A percentile compares a stretch with the other conserved stretches of the same genome.
phyloP scores from a whole-genome alignment of 1,139 yeast species.

The Candida tetrigidarum region DNA sequence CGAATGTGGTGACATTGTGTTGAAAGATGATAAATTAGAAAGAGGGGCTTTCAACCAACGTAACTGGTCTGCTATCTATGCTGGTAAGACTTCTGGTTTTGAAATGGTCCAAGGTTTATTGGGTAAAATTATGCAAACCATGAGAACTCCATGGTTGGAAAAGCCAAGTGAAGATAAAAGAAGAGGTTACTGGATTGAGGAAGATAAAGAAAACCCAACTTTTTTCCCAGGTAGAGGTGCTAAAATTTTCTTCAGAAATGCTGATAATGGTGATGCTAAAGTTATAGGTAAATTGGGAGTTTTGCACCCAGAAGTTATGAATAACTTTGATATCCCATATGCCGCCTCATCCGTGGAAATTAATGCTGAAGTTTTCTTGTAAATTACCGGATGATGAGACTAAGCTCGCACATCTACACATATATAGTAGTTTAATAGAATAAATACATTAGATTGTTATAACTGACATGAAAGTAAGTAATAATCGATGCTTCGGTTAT shows the following conservation, averaged over 20 bases:
- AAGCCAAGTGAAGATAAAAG: slow-evolving; percentile 51
- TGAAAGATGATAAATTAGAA: slow-evolving; percentile 79
- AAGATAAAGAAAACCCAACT: slow-evolving; percentile 67
- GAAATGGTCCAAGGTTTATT: slow-evolving; percentile 93
- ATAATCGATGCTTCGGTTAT: no score
- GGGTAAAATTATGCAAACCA: slow-evolving; percentile 95
- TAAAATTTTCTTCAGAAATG: slow-evolving; percentile 70
- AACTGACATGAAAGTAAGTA: no score
- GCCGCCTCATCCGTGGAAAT: slow-evolving; percentile 93
- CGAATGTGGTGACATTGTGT: slow-evolving; percentile 93
- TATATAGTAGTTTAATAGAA: slow-evolving; percentile 2
- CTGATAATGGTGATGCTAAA: slow-evolving; percentile 56
- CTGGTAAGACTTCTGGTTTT: slow-evolving; percentile 95
- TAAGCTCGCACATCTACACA: neutral
- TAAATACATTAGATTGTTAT: neutral
- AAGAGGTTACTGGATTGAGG: slow-evolving; percentile 88
- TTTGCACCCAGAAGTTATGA: slow-evolving; percentile 92
- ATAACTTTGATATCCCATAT: slow-evolving; percentile 85
- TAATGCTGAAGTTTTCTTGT: slow-evolving; percentile 78
- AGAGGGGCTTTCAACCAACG: slow-evolving; percentile 93
- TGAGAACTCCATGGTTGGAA: slow-evolving; percentile 85
- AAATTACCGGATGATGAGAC: slow-evolving; percentile 7
- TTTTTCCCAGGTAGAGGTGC: slow-evolving; percentile 99
- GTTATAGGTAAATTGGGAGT: slow-evolving; percentile 90
- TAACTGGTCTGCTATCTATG: slow-evolving; percentile 92